Evolutionary conservation across 495 filamentous ascomycete species (phyloP), one percentile per base, ranked within the genome.

Genomic region (Annulohypoxylon maeteangense): DNA sequence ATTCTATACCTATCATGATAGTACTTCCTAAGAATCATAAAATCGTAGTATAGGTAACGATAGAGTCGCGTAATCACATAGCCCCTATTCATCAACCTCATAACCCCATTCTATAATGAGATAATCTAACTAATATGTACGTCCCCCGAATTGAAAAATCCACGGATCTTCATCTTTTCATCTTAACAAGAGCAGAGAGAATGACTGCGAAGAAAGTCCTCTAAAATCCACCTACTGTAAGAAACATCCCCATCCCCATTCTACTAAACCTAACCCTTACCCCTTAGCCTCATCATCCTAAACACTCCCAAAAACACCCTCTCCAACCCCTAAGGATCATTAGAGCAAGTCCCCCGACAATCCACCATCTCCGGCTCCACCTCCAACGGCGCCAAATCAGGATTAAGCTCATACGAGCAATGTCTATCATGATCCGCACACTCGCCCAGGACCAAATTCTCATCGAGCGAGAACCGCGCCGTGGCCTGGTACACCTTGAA

Each of bases 401-500:
- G 2, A 8, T 14, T 18, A 12, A 70, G 14, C 20, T 11, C 44
- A 4, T 54, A 60, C 56, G 12, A 8, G 61, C 65, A 69, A 20
- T 32, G 18, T 11, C 44, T 34, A 2, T 14, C 38, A 11, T 1
- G 22, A 4, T 36, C 18, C n/a, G 55, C 23, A 34, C 60, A 72
- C 1, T 1, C 10, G 0, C 59, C 58, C 11, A 38, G 16, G n/a
- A n/a, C 47, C 38, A 65, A 16, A 23, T 68, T 65, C 12, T 25
- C 8, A 7, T 62, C 50, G 40, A 60, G 29, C 14, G 4, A 36
- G 44, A 74, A 67, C 36, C 36, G 57, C 32, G 18, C 71, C 7
- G 18, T 60, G 7, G n/a, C 67, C 23, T 63, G 20, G 18, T 70
- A 74, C 27, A 67, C 36, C 62, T 74, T 74, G 8, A 20, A 44